Evolutionary conservation across 2,329 filamentous ascomycete genomes (phyloP).

Genomic region (Colletotrichum chrysophilum): DNA sequence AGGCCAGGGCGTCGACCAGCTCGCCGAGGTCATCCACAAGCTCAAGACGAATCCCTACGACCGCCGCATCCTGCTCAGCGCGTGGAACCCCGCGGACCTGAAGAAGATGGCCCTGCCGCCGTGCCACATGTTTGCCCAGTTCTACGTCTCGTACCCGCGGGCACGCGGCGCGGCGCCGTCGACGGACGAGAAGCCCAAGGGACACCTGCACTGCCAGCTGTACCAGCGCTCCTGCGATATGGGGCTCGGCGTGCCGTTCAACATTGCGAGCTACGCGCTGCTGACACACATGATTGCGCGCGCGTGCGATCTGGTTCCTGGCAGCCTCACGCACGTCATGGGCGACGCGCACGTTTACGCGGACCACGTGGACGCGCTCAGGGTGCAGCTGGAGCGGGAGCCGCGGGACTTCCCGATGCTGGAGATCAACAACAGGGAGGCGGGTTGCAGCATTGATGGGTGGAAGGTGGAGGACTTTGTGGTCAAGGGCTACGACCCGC

Average conservation of each 20-base stretch:
- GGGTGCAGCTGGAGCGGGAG: conserved; percentile 79
- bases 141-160: conserved; percentile 83
- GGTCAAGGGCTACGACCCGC: conserved; percentile 86
- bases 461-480: conserved; percentile 91
- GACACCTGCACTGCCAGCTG: conserved; percentile 82
- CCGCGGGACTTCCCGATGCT: conserved; percentile 83
- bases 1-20: conserved; percentile 89
- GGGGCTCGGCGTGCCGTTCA: conserved; percentile 96
- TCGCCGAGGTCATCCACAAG: conserved; percentile 89
- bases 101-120: conserved; percentile 90
- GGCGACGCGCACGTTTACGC: conserved; percentile 97
- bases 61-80: conserved; percentile 85
- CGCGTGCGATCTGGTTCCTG: conserved; percentile 82
- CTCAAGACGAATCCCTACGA: conserved; percentile 85
- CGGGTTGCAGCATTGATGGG: conserved; percentile 81
- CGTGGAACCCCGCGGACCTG: conserved; percentile 92
- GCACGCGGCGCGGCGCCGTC: conserved; percentile 27
- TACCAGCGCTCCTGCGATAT: conserved; percentile 97
- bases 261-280: conserved; percentile 93
- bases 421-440: conserved; percentile 66
- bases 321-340: conserved; percentile 93
- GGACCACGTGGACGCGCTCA: conserved; percentile 89
- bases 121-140: conserved; percentile 98
- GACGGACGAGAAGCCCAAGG: conserved; percentile 49
- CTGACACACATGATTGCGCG: conserved; percentile 95